Evolutionary conservation across 2,329 filamentous ascomycete genomes (phyloP).

Genomic region (Talaromyces sp.): DNA sequence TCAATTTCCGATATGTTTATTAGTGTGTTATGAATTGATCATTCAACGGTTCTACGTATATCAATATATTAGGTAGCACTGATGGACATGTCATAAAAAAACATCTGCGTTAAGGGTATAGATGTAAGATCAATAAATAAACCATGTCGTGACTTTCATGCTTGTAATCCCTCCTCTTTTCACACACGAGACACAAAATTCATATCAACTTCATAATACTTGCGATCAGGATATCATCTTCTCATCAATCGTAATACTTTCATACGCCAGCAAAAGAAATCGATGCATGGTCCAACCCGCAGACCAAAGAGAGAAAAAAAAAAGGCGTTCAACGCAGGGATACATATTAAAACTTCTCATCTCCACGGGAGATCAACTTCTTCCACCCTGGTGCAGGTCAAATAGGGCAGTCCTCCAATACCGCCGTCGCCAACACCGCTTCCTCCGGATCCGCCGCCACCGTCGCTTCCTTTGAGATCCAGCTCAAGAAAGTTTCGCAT

Average conservation of each 20-base stretch:
- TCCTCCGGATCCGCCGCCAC: constrained; percentile 13
- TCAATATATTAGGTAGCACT: not conserved
- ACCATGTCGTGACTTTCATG: not conserved
- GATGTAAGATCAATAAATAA: not conserved
- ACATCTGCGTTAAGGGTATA: not conserved
- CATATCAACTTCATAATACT: not conserved
- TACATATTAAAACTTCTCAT: constrained; percentile 10
- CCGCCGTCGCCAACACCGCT: constrained; percentile 32
- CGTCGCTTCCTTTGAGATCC: constrained; percentile 51
- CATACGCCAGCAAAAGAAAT: not conserved
- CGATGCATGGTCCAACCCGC: not conserved
- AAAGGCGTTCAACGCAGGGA: constrained; percentile 5
- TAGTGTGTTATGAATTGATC: constrained; percentile 18
- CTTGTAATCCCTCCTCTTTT: not conserved
- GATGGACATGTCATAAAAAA: not conserved
- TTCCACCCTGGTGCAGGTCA: constrained; percentile 61
- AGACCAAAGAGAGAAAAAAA: not conserved
- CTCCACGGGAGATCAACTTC: constrained; percentile 62
- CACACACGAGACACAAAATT: not conserved
- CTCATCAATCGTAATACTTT: constrained; percentile 12
- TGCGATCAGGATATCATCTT: constrained; percentile 12
- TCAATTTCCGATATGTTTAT: constrained; percentile 55
- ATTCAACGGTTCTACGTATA: not conserved
- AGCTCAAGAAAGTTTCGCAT: constrained; percentile 83
- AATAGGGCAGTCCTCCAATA: constrained; percentile 51